A percentile compares a stretch with the other conserved stretches of the same genome.
phyloP scores from a whole-genome alignment of 1,284 basidiomycete species.

The Sutorius eximius region DNA sequence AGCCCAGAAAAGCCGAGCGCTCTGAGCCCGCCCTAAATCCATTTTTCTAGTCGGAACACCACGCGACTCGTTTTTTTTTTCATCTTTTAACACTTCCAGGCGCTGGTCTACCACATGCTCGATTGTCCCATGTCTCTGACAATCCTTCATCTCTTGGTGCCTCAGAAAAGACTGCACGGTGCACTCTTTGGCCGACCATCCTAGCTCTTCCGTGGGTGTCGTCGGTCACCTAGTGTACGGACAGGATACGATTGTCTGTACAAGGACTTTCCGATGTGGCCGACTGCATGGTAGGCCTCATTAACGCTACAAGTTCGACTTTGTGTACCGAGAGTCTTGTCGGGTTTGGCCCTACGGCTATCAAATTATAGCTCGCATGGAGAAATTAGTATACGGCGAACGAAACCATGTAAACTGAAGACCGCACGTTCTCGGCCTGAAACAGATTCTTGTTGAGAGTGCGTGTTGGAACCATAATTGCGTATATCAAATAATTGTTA shows the following conservation, averaged over 20 bases:
- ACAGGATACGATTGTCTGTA: conserved; percentile 35
- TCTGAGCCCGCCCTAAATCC: conserved; percentile 47
- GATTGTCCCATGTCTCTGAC: conserved; percentile 40
- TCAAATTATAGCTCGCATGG: too few species aligned
- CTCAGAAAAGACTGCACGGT: conserved; percentile 51
- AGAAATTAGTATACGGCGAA: too few species aligned
- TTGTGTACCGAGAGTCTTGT: too few species aligned
- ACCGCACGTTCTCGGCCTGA: too few species aligned
- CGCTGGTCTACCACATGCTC: conserved; percentile 57
- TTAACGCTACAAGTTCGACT: too few species aligned
- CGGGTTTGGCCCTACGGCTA: too few species aligned
- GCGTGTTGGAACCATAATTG: neutral
- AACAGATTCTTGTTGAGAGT: too few species aligned
- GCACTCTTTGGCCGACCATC: conserved; percentile 65
- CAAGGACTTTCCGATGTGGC: too few species aligned
- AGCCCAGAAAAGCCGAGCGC: neutral
- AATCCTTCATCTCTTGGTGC: conserved; percentile 54
- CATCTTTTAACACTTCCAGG: conserved; percentile 69
- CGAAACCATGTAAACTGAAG: too few species aligned
- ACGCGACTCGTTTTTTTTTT: conserved; percentile 26
- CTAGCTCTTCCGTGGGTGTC: conserved; percentile 43
- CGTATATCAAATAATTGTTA: too few species aligned
- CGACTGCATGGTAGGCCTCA: too few species aligned
- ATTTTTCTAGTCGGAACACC: neutral
- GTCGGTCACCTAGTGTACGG: conserved; percentile 66